Base-by-base conservation (phyloP, 75 land plant species). In the Cryptomeria japonica region DNA sequence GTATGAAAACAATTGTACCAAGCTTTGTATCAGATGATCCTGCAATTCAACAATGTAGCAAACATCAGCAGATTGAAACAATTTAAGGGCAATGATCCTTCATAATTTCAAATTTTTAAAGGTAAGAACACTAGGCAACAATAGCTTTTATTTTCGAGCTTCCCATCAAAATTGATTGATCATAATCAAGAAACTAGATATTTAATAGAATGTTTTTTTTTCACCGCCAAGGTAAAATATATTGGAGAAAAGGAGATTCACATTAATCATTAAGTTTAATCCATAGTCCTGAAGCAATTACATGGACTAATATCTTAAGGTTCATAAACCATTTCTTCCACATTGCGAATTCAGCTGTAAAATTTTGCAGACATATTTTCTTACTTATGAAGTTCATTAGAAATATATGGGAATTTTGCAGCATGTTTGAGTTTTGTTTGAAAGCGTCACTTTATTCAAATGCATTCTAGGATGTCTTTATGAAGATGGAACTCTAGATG, bases 1-100 rank as follows among this genome's bases (percentile, higher is more conserved):
- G 99, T 55, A 98, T 87, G 87, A 98, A 97, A n/a, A 98, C 87
- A 79, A 98, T 85, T 25, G 96, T 98, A 38, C 99, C 97, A 34
- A 92, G 90, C 61, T 93, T 86, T 80, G 93, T 91, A 6, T 89
- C 79, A 73, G 92, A 78, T 31, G 95, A 90, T 58, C 99, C 99
- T 98, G 92, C 79, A 88, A 78, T 64, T 18, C 53, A 87, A 82
- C 84, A 11, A 83, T 83, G 5, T 28, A 28, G 34, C 3, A 73
- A 73, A 61, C n/a, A 73, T 31, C 28, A 34, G 14, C 37, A 73
- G 37, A 15, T 34, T 31, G 14, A 73, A 73, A 73, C 12, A 28
- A 31, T 73, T 73, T 34, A 34, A 73, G 76, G 36, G 12, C 12
- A 32, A 73, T 31, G 15, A 73, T 73, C 34, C 37, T 73, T 73